These are phyloP conservation scores for Lachancea waltii DNA, from an alignment of 805 yeast genomes.

Conservation along the genomic window DNA sequence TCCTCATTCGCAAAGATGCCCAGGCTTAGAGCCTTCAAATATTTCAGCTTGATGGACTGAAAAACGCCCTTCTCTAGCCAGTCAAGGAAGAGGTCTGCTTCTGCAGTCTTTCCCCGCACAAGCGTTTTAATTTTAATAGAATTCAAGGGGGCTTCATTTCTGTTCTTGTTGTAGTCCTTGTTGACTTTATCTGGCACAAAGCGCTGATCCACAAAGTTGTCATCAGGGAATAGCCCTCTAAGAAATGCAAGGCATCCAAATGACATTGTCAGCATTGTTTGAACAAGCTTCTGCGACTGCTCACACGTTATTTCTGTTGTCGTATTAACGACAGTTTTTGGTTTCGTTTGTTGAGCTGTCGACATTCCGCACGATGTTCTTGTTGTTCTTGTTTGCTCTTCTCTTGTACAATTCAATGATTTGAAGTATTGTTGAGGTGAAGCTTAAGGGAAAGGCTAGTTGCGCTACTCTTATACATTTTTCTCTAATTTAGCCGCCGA, in stretches of 20 bases:
- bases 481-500: too few species aligned
- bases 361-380: too few species aligned
- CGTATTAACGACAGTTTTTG: constrained; percentile 12
- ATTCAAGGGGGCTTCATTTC: constrained; percentile 17
- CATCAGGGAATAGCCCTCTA: constrained; percentile 53
- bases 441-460: too few species aligned
- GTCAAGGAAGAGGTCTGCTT: constrained; percentile 43
- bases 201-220: constrained; percentile 43
- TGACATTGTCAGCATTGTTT: constrained; percentile 45
- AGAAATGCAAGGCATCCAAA: constrained; percentile 53
- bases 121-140: constrained; percentile 45
- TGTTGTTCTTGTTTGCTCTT: too few species aligned
- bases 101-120: constrained; percentile 39
- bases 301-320: constrained; percentile 29
- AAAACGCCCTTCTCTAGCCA: constrained; percentile 50
- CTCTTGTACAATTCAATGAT: too few species aligned
- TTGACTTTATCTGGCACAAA: constrained; percentile 37
- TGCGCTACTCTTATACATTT: too few species aligned
- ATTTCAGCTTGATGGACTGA: constrained; percentile 39
- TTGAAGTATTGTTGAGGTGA: too few species aligned
- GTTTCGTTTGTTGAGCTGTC: constrained; percentile 17
- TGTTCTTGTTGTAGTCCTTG: constrained; percentile 23
- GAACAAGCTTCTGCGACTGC: constrained; percentile 42
- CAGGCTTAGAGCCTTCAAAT: constrained; percentile 40
- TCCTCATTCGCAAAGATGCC: constrained; percentile 40